Conservation (phyloP, 371 early-diverging fungal genomes). For the Parasitella parasitica region DNA sequence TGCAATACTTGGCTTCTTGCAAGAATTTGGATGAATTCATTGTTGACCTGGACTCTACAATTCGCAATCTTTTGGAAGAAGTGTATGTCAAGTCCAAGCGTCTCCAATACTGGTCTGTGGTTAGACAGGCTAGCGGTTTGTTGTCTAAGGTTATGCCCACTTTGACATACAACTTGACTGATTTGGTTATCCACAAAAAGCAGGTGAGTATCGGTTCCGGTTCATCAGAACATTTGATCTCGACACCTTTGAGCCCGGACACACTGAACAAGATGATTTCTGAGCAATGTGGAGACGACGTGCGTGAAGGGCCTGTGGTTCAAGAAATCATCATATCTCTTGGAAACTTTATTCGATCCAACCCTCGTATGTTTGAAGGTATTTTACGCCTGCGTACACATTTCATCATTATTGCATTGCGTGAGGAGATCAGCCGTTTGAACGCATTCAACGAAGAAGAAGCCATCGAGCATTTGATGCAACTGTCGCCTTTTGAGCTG, state of each 20-base stretch:
- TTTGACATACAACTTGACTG: conserved; percentile 80
- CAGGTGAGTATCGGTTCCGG: conserved; percentile 81
- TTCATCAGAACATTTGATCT: conserved; percentile 62
- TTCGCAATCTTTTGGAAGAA: conserved; percentile 73
- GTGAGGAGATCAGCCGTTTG: conserved; percentile 81
- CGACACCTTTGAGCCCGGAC: conserved; percentile 70
- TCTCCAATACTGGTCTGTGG: conserved; percentile 77
- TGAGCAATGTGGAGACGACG: conserved; percentile 67
- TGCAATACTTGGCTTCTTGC: conserved; percentile 82
- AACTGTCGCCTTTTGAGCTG: conserved; percentile 79
- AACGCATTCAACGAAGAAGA: conserved; percentile 75
- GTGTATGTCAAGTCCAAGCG: conserved; percentile 78
- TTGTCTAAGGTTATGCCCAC: conserved; percentile 73
- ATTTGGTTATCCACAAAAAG: conserved; percentile 79
- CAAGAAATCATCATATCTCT: conserved; percentile 83
- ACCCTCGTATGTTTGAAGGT: conserved; percentile 77
- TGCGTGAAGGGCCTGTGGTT: conserved; percentile 82
- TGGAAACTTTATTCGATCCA: conserved; percentile 72
- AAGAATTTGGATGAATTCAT: conserved; percentile 59
- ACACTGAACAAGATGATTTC: conserved; percentile 67
- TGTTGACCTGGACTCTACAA: conserved; percentile 52
- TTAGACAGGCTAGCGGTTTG: conserved; percentile 82
- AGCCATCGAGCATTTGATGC: conserved; percentile 80
- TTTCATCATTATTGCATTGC: conserved; percentile 79
- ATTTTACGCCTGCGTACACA: conserved; percentile 82